phyloP scores from a whole-genome alignment of 2,329 filamentous ascomycete species.

The Colletotrichum eleusines region DNA sequence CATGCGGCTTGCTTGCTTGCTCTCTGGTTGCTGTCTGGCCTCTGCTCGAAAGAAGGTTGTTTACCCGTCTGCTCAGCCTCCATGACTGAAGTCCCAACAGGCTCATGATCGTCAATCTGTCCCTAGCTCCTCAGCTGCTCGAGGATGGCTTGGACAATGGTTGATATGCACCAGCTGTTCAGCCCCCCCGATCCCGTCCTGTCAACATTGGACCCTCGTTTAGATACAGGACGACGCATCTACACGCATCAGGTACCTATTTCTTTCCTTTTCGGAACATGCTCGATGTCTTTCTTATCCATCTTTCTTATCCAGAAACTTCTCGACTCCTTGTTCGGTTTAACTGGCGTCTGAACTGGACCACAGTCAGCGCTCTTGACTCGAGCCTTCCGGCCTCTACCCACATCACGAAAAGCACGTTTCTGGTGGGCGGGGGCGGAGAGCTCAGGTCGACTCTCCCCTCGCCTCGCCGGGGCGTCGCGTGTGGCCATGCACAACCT shows the following conservation, averaged over 20 bases:
- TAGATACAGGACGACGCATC: background rate
- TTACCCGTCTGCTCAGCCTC: constrained; percentile 29
- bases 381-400: constrained; percentile 1
- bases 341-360: background rate
- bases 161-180: constrained; percentile 10
- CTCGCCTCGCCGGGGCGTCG: constrained; percentile 4
- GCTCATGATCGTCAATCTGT: constrained; percentile 24
- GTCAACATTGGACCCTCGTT: constrained; percentile 10
- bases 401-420: constrained; percentile 33
- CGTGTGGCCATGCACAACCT: constrained; percentile 24
- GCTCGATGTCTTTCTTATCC: background rate
- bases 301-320: background rate
- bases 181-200: background rate
- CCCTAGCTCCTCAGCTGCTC: constrained; percentile 21
- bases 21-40: constrained; percentile 2
- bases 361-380: constrained; percentile 9
- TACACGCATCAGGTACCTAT: background rate
- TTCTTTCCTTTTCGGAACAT: background rate
- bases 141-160: constrained; percentile 15
- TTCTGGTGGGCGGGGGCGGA: constrained; percentile 9
- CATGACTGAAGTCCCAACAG: constrained; percentile 10
- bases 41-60: constrained; percentile 17
- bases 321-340: background rate
- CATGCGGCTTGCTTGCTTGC: too few relatives aligned
- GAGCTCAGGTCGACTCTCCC: background rate